A percentile compares a stretch with the other conserved stretches of the same genome.
phyloP scores from a whole-genome alignment of 2,329 filamentous ascomycete genomes.

The Colletotrichum echinochloae region DNA sequence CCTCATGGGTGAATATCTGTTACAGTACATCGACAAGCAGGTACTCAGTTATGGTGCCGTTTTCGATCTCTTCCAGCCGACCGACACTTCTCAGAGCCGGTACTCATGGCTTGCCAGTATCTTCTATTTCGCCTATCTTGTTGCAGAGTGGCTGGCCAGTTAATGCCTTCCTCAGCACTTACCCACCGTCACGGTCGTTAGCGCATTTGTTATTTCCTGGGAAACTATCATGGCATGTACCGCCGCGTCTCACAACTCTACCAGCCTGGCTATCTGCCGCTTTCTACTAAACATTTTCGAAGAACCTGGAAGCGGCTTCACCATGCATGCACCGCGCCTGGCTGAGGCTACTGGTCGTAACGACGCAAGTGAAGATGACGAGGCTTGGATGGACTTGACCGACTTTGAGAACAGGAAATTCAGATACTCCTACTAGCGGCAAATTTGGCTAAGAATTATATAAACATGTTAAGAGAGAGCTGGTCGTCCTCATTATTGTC shows the following conservation, averaged over 20 bases:
- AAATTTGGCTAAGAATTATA: neutral
- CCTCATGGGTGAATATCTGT: constrained; percentile 41
- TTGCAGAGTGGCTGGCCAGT: constrained; percentile 45
- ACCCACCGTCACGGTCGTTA: constrained; percentile 41
- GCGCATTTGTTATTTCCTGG: constrained; percentile 43
- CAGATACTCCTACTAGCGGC: constrained; percentile 19
- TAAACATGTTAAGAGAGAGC: neutral
- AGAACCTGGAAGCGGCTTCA: constrained; percentile 76
- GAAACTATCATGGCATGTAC: constrained; percentile 45
- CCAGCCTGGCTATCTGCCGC: constrained; percentile 47
- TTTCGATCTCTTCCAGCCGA: constrained; percentile 45
- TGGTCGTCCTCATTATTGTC: neutral
- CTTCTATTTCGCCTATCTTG: constrained; percentile 48
- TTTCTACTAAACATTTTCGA: constrained; percentile 74
- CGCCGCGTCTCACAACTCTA: constrained; percentile 44
- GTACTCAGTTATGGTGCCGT: constrained; percentile 47
- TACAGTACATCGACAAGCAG: constrained; percentile 46
- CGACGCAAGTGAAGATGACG: constrained; percentile 45
- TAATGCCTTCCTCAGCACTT: constrained; percentile 37
- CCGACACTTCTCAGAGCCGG: constrained; percentile 49
- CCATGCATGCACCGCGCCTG: constrained; percentile 70
- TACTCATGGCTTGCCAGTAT: constrained; percentile 49
- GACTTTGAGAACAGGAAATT: constrained; percentile 49
- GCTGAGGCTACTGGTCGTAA: constrained; percentile 48
- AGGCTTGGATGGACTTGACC: constrained; percentile 48